Percentiles rank a stretch among this genome's conserved stretches.
Conservation (phyloP, 176 grass and related monocot species). For the Dactylis glomerata region DNA sequence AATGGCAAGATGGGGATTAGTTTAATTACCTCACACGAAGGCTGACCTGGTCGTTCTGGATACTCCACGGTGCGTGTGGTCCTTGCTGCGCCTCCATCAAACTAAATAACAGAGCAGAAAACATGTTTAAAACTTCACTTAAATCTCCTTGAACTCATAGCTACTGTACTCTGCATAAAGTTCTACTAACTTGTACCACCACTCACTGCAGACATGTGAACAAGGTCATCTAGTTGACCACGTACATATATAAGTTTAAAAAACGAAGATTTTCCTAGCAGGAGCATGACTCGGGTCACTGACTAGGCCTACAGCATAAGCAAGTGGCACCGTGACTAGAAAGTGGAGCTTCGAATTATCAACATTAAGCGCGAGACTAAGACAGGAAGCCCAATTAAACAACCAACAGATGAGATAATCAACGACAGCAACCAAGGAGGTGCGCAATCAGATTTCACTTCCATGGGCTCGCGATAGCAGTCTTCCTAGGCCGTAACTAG, state of each 20-base stretch:
- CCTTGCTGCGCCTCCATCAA: slow-evolving; percentile 33
- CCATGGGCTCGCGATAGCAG: not conserved
- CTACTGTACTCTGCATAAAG: not conserved
- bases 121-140: not conserved
- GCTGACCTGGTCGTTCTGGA: slow-evolving; percentile 66
- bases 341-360: slow-evolving; percentile 1
- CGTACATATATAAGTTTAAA: not conserved
- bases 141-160: not conserved
- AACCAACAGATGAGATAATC: not conserved
- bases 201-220: not conserved
- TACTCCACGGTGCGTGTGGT: slow-evolving; percentile 40
- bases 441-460: slow-evolving; percentile 22
- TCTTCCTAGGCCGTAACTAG: not conserved
- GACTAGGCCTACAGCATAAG: not conserved
- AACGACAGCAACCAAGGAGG: slow-evolving; percentile 5
- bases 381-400: slow-evolving; percentile 7
- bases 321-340: not conserved
- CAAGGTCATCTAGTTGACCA: not conserved
- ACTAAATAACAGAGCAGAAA: slow-evolving; percentile 25
- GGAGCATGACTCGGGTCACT: not conserved
- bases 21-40: slow-evolving; percentile 65
- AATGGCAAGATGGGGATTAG: not conserved
- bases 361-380: slow-evolving; percentile 23
- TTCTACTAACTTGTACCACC: not conserved
- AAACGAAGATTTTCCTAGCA: not conserved